A percentile compares a stretch with the other conserved stretches of the same genome.
Evolutionary conservation across 176 grass and related monocot genomes (phyloP).

Genomic region (Ananas comosus): DNA sequence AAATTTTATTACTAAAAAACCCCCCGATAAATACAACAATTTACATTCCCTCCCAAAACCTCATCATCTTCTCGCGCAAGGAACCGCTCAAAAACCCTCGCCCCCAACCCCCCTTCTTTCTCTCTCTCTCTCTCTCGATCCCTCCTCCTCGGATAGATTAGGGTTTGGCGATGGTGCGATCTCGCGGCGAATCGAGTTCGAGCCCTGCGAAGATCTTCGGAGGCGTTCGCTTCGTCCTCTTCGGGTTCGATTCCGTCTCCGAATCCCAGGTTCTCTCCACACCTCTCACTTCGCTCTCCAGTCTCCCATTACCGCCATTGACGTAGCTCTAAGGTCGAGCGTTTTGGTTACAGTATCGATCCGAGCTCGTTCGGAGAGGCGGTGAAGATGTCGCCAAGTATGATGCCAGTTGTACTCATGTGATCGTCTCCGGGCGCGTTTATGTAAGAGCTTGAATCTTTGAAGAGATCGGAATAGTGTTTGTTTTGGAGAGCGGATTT

Average conservation of each 20-base stretch:
- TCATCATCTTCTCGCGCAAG: not conserved
- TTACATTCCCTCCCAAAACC: not conserved
- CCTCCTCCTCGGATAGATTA: not conserved
- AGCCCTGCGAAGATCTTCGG: slow-evolving; percentile 44
- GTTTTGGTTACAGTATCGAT: slow-evolving; percentile 45
- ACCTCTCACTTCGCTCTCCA: too few relatives aligned
- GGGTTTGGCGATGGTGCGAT: slow-evolving; percentile 31
- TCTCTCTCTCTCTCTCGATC: not conserved
- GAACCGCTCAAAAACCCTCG: slow-evolving; percentile 1
- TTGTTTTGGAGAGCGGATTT: not conserved
- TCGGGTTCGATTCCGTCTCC: slow-evolving; percentile 55
- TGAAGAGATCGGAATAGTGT: not conserved
- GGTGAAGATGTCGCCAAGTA: slow-evolving; percentile 43
- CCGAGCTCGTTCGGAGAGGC: slow-evolving; percentile 54
- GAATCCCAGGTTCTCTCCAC: slow-evolving; percentile 50
- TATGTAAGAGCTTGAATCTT: slow-evolving; percentile 42
- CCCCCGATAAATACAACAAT: not conserved
- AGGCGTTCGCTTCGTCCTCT: slow-evolving; percentile 59
- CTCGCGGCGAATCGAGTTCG: slow-evolving; percentile 16
- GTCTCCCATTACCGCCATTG: not conserved
- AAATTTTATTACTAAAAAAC: not conserved
- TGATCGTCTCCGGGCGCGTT: slow-evolving; percentile 47
- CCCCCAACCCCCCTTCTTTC: slow-evolving; percentile 9
- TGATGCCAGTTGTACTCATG: slow-evolving; percentile 51
- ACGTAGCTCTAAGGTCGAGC: not conserved